Evolutionary conservation across 768 basidiomycete species (phyloP).

Genomic region (Gloeostereum incarnatum): DNA sequence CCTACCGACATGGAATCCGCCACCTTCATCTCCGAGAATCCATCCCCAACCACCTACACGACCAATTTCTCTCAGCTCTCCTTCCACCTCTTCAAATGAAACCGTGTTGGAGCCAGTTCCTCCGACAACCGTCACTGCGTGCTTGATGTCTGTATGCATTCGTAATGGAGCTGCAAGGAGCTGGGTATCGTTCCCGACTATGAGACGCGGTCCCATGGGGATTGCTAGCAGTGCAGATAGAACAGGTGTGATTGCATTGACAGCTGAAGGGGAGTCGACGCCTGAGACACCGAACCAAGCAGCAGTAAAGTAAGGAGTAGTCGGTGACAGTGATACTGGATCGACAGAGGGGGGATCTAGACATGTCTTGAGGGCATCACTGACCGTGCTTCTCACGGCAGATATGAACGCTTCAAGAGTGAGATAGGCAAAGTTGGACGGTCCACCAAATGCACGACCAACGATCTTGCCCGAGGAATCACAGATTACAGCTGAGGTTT

Average conservation of each 20-base stretch:
- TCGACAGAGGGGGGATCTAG: conserved; percentile 24
- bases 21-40: conserved; percentile 80
- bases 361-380: conserved; percentile 42
- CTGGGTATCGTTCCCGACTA: conserved; percentile 75
- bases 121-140: conserved; percentile 65
- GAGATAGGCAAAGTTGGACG: conserved; percentile 83
- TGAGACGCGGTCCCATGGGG: conserved; percentile 42
- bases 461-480: conserved; percentile 48
- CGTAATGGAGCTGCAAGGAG: conserved; percentile 76
- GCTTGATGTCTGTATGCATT: conserved; percentile 43
- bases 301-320: conserved; percentile 37
- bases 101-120: conserved; percentile 79
- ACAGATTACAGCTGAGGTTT: conserved; percentile 71
- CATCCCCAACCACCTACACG: conserved; percentile 78
- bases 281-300: conserved; percentile 85
- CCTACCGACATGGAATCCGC: conserved; percentile 72
- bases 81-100: conserved; percentile 40
- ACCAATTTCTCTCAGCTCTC: conserved; percentile 48
- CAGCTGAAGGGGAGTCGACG: conserved; percentile 63
- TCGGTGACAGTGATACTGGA: conserved; percentile 23
- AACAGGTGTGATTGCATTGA: conserved; percentile 41
- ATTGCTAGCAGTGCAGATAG: conserved; percentile 52
- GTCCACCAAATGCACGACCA: conserved; percentile 62
- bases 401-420: conserved; percentile 48
- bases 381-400: conserved; percentile 42